Conservation (phyloP, 306 rosid species). For the Benincasa hispida region DNA sequence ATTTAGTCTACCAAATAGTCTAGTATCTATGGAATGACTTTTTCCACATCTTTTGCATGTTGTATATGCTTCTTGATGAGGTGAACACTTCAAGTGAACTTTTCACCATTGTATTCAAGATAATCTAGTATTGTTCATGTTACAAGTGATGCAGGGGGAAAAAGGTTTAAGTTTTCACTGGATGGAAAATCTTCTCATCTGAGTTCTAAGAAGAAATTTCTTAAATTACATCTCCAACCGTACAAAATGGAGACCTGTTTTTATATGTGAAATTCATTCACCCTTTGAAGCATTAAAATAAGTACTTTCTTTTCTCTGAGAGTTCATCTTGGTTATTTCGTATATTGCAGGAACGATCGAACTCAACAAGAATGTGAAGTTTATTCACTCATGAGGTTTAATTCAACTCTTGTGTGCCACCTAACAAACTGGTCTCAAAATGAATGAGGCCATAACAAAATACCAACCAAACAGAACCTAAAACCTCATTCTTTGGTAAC, state of each 20-base stretch:
- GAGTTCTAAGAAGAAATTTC: not conserved
- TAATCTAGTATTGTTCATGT: not conserved
- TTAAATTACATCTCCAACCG: not conserved
- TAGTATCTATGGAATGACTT: not conserved
- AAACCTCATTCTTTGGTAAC: conserved; percentile 30
- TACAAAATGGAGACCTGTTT: not conserved
- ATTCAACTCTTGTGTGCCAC: conserved; percentile 18
- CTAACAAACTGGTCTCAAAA: conserved; percentile 43
- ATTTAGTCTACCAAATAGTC: not conserved
- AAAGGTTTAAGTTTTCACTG: not conserved
- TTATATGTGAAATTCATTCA: not conserved
- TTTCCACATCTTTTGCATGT: not conserved
- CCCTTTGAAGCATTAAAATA: not conserved
- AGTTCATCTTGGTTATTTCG: not conserved
- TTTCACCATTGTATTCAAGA: not conserved
- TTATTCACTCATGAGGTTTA: not conserved
- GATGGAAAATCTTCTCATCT: not conserved
- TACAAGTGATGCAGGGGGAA: not conserved
- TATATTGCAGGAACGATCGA: not conserved
- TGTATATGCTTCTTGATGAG: not conserved
- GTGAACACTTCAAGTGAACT: not conserved
- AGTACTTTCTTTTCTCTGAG: not conserved
- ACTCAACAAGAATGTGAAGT: not conserved
- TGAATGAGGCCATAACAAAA: conserved; percentile 18
- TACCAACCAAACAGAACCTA: conserved; percentile 20